Base-by-base conservation (phyloP, 169 alveolate species). In the Plasmodium billcollinsi region DNA sequence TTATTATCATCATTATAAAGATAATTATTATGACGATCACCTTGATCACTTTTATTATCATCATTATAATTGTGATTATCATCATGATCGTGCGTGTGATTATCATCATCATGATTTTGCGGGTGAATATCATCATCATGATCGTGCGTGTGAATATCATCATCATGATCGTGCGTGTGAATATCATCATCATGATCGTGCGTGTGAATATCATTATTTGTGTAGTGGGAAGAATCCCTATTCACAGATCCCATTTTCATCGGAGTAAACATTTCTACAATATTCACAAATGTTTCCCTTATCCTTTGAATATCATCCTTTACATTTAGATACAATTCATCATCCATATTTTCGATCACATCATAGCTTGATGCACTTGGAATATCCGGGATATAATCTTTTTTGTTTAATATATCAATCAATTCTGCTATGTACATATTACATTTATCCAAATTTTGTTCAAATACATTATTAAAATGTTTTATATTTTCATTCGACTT, bases 381-480 rank as follows among this genome's bases (percentile, higher is more conserved):
- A 14, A 49, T 7, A 11, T 71, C 50, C 2, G 4, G 49, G 9
- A 49, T 4, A 18, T 2, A 50, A 18, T 50, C 49, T 20, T 78
- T 50, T 20, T 59, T 66, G 0, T 58, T 12, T 26, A 78, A n/a
- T 3, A 21, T 69, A 1, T 78, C 52, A 0, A 78, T 15, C 2
- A 78, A 15, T 7, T 9, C 49, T 4, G n/a, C 49, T 43, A 66
- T 66, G n/a, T 65, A 39, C 2, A 2, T 21, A 39, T 63, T 20
- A 39, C 89, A 78, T 14, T 78, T 78, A 2, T 66, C 45, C 1
- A 78, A 18, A 70, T 65, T 29, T 21, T 63, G 63, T 8, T 20
- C 21, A 21, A 65, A 18, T 18, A 26, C 2, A 6, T 56, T 20
- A 50, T 63, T 78, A 29, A 24, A 78, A 15, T 20, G 21, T 26